These are phyloP conservation scores for Mrakia hoshinonis DNA, from an alignment of 768 basidiomycete species.

Conservation along the genomic window DNA sequence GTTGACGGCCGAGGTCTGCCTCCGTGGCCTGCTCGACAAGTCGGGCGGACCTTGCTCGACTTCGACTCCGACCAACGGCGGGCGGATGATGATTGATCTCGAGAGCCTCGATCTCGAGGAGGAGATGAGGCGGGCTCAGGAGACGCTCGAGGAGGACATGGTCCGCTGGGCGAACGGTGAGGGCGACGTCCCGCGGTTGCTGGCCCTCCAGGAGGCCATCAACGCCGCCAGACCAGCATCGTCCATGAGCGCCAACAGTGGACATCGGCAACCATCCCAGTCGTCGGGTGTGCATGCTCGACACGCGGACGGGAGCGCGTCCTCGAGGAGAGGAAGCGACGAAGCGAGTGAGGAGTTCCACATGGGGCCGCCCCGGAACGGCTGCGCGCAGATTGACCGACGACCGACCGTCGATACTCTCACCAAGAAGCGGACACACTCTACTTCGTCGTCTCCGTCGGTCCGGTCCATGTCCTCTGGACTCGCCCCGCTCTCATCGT, in stretches of 20 bases:
- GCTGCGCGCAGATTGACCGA: not conserved
- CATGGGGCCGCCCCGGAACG: not conserved
- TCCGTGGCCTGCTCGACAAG: conserved; percentile 18
- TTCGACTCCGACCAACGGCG: too few relatives aligned
- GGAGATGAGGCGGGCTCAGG: conserved; percentile 1
- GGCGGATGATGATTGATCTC: not conserved
- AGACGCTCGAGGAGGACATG: conserved; percentile 7
- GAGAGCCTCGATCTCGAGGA: not conserved
- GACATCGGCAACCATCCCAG: not conserved
- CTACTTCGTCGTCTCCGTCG: conserved; percentile 8
- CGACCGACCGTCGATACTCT: not conserved
- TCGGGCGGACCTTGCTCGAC: not conserved
- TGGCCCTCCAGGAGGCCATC: not conserved
- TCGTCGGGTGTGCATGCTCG: not conserved
- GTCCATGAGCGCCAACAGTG: not conserved
- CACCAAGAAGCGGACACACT: conserved; percentile 14
- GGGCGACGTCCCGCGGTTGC: not conserved
- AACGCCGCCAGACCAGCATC: not conserved
- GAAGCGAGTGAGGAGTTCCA: not conserved
- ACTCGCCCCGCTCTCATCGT: not conserved
- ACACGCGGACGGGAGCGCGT: not conserved
- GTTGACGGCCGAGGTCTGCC: not conserved
- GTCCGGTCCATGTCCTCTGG: not conserved
- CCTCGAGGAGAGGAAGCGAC: too few relatives aligned
- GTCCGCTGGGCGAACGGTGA: conserved; percentile 9